phyloP scores from a whole-genome alignment of 139 green algal genomes.

The Chlorella sp. region DNA sequence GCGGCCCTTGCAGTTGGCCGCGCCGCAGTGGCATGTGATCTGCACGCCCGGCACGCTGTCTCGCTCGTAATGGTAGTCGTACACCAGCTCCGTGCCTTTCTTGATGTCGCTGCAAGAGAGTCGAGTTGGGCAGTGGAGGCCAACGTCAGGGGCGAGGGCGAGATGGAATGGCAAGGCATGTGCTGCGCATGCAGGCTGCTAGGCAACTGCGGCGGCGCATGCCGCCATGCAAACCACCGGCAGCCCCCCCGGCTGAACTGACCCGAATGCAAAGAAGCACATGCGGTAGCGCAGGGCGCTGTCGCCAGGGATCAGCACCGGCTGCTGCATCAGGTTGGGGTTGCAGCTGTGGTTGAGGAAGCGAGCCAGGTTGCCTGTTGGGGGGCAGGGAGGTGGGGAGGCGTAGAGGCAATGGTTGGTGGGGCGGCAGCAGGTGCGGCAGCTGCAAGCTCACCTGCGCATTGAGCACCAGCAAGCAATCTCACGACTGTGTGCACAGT shows the following conservation, averaged over 20 bases:
- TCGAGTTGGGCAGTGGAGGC: no score
- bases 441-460: not conserved
- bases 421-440: not conserved
- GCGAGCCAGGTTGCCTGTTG: slow-evolving; percentile 72
- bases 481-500: not conserved
- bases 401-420: no score
- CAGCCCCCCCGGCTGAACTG: not conserved
- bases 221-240: no score
- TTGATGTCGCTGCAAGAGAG: slow-evolving; percentile 50
- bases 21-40: slow-evolving; percentile 56
- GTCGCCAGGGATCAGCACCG: slow-evolving; percentile 54
- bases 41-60: not conserved
- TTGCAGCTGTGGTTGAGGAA: slow-evolving; percentile 84
- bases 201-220: not conserved
- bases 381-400: no score
- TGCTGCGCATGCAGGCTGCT: no score
- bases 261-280: slow-evolving; percentile 45
- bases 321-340: slow-evolving; percentile 67
- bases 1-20: slow-evolving; percentile 37
- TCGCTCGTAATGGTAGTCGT: slow-evolving; percentile 38
- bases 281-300: slow-evolving; percentile 63
- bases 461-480: no score
- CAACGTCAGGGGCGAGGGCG: no score
- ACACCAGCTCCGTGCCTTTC: slow-evolving; percentile 61
- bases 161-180: no score